phyloP scores from a whole-genome alignment of 345 rosid species.

The Heritiera fomes region DNA sequence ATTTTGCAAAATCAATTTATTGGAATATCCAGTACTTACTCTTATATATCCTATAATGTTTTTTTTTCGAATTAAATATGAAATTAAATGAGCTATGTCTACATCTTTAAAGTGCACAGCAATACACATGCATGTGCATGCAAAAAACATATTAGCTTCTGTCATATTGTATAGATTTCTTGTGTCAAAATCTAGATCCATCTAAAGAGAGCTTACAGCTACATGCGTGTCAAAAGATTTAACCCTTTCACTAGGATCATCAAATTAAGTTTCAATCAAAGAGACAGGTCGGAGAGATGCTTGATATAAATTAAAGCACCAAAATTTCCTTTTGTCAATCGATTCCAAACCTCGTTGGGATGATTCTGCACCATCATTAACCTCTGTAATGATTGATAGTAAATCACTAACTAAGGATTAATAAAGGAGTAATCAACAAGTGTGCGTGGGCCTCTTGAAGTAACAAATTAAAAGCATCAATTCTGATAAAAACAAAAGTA shows the following conservation, averaged over 20 bases:
- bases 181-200: too few relatives aligned
- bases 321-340: neutral
- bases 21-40: too few relatives aligned
- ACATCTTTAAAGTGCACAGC: too few relatives aligned
- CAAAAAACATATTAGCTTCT: too few relatives aligned
- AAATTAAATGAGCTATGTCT: too few relatives aligned
- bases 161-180: too few relatives aligned
- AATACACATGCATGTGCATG: too few relatives aligned
- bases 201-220: too few relatives aligned
- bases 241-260: neutral
- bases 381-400: neutral
- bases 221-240: too few relatives aligned
- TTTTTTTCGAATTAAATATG: too few relatives aligned
- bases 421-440: neutral
- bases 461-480: neutral
- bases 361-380: neutral
- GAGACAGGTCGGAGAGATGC: neutral
- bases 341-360: neutral
- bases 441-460: neutral
- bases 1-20: too few relatives aligned
- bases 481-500: neutral
- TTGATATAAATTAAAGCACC: neutral
- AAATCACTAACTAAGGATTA: neutral
- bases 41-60: too few relatives aligned
- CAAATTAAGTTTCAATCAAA: neutral